phyloP scores from a whole-genome alignment of 2,329 filamentous ascomycete species.

The Ceratocystis destructans region DNA sequence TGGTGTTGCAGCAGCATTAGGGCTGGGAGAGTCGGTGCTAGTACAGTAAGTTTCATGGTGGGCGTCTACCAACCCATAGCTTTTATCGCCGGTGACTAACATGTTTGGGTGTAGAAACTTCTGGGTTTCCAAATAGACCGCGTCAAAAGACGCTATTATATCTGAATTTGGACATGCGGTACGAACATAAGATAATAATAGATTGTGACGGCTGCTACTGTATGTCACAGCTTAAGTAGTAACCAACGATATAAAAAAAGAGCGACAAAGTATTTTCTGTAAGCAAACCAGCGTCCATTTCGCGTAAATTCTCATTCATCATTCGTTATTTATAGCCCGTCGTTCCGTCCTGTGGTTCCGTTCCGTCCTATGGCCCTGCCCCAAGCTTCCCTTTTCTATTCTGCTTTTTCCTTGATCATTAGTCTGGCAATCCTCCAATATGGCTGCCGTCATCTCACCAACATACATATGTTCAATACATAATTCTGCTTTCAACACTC shows the following conservation, averaged over 20 bases:
- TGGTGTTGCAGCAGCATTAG: slow-evolving; percentile 10
- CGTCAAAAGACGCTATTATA: no score
- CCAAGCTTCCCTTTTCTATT: background rate
- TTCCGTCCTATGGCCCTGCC: background rate
- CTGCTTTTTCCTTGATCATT: background rate
- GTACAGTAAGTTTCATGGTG: slow-evolving; percentile 12
- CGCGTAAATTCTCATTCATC: no score
- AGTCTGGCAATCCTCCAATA: background rate
- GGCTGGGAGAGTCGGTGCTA: slow-evolving; percentile 12
- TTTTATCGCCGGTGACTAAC: background rate
- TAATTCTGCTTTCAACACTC: background rate
- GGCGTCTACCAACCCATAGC: background rate
- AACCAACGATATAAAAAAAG: no score
- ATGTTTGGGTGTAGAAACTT: slow-evolving; percentile 1
- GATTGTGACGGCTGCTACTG: background rate
- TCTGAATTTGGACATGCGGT: background rate
- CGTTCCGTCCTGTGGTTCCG: background rate
- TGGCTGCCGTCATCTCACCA: background rate
- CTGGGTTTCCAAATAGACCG: background rate
- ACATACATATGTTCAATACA: background rate
- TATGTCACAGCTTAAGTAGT: no score
- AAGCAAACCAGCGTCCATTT: background rate
- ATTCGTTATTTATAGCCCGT: background rate
- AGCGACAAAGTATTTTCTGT: no score
- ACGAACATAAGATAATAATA: background rate